Evolutionary conservation across 139 green algal species (phyloP).

Genomic region (Closterium sp.): DNA sequence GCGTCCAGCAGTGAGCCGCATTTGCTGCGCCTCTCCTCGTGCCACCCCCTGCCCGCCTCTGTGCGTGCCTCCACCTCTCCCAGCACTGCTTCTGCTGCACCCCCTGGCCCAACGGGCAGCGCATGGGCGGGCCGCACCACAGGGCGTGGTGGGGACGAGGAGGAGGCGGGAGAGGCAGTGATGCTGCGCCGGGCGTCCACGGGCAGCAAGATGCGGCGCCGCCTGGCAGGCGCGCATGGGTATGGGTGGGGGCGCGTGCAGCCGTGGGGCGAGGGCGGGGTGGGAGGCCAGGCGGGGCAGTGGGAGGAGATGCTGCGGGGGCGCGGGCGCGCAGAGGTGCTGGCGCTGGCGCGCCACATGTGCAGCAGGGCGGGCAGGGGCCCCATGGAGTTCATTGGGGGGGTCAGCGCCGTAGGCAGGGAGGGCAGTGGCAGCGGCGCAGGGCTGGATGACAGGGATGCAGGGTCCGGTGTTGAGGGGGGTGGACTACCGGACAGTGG

Average conservation of each 20-base stretch:
- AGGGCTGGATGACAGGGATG: background rate
- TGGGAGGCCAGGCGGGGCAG: background rate
- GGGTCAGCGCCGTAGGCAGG: background rate
- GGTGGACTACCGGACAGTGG: background rate
- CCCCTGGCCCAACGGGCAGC: too few species aligned
- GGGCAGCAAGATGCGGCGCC: background rate
- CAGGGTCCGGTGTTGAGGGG: background rate
- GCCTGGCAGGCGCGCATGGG: background rate
- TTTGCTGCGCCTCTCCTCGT: background rate
- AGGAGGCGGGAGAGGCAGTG: background rate
- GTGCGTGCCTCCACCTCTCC: too few species aligned
- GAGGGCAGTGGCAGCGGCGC: background rate
- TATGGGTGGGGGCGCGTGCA: background rate
- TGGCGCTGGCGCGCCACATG: background rate
- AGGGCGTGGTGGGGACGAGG: background rate
- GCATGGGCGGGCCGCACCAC: background rate
- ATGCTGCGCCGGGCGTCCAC: background rate
- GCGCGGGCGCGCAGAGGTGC: background rate
- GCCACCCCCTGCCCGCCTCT: background rate
- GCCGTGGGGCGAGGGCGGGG: background rate
- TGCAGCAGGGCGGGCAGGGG: background rate
- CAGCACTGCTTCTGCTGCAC: background rate
- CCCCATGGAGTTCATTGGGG: background rate
- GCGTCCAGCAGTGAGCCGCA: background rate
- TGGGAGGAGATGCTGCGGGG: background rate